Base-by-base conservation (phyloP, 345 rosid genomes). In the Eucalyptus caleyi region DNA sequence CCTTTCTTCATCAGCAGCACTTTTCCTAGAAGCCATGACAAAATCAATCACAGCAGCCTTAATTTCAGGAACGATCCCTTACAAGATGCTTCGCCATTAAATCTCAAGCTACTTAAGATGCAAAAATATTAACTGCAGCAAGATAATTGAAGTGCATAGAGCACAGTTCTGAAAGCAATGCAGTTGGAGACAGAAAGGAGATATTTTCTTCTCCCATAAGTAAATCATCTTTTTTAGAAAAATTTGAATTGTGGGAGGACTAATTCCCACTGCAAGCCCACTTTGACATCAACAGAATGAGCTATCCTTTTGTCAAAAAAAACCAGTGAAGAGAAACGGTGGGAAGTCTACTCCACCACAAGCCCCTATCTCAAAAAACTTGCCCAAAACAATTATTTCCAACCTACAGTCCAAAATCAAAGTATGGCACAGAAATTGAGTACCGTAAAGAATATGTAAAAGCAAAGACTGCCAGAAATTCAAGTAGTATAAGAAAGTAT, bases 1-100 rank as follows among this genome's bases (percentile, higher is more conserved):
- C 92, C 92, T 95, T 90, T 96, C 97, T 94, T 97, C 99, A 95
- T 96, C 96, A 54, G 95, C 97, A 81, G 94, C 93, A 92, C 98
- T 95, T 90, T 94, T 97, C 94, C 99, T 97, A 93, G 47, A 83
- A 81, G 82, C 40, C 89, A 90, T 51, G 40, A 88, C 80, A 91
- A 50, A 81, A 87, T 24, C 65, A 80, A 86, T 88, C 77, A 34
- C 53, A 51, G 89, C 50, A 23, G 86, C 50, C 65, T 40, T 88
- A 54, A 89, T 54, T 72, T 32, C 86, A 51, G 47, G 83, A 72
- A 72, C 8, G 2, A 72, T 72, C 83, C 83, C 45, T 37, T 37
- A 77, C 59, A 45, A 88, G 83, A 37, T 51, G 42, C 26, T 24
- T 26, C 19, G 7, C 12, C 89, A 45, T 44, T 60, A 21, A 27